Conservation (phyloP, 2,329 filamentous ascomycete species). For the Apiospora pterosperma region DNA sequence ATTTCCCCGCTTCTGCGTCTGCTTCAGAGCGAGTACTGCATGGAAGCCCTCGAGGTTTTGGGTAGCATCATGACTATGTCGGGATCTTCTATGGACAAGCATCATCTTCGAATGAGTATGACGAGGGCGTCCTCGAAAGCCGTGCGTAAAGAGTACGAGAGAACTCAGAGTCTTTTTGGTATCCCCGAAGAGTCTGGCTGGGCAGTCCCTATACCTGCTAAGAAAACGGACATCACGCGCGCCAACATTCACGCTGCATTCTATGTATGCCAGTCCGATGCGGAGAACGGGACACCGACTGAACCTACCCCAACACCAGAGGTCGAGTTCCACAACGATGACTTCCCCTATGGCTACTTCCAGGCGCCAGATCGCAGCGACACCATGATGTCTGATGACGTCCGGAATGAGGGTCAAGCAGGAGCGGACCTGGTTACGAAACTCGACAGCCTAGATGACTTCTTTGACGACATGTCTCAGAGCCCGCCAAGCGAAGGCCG, state of each 20-base stretch:
- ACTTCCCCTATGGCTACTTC: constrained; percentile 81
- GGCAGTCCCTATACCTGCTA: constrained; percentile 91
- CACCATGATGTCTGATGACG: constrained; percentile 90
- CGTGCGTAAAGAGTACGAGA: constrained; percentile 90
- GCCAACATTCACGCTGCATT: constrained; percentile 95
- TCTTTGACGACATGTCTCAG: constrained; percentile 67
- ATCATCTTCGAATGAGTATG: constrained; percentile 98
- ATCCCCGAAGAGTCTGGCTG: constrained; percentile 95
- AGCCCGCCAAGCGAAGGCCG: constrained; percentile 60
- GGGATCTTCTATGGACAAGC: constrained; percentile 85
- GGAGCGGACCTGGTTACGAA: constrained; percentile 75
- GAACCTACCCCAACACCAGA: constrained; percentile 73
- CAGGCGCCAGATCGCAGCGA: constrained; percentile 69
- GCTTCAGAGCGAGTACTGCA: constrained; percentile 89
- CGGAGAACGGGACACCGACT: constrained; percentile 50
- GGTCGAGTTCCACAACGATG: constrained; percentile 88
- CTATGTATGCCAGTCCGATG: constrained; percentile 79
- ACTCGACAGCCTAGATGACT: constrained; percentile 75
- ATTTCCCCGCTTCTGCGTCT: constrained; percentile 89
- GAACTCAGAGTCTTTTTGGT: constrained; percentile 90
- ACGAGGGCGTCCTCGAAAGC: constrained; percentile 80
- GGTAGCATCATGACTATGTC: constrained; percentile 96
- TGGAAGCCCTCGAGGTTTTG: constrained; percentile 85
- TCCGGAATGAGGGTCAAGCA: constrained; percentile 67
- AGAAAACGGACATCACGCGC: constrained; percentile 81